phyloP scores from a whole-genome alignment of 1,284 basidiomycete genomes.

The Athelia sp. region DNA sequence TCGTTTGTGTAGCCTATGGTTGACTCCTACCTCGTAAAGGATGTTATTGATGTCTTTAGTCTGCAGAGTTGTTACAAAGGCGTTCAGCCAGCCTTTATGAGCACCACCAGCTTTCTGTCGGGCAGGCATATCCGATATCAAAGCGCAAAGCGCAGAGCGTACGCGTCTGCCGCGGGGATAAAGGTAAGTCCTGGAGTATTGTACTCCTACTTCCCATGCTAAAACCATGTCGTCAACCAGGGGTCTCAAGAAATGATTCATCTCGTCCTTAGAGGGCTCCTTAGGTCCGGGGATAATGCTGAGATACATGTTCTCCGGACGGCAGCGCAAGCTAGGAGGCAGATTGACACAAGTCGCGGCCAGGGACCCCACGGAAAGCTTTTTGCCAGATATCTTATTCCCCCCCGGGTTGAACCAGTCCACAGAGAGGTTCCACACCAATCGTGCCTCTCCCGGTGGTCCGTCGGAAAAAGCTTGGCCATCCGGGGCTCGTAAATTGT shows the following conservation, averaged over 20 bases:
- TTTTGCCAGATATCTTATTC: slow-evolving; percentile 24
- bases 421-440: slow-evolving; percentile 24
- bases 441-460: slow-evolving; percentile 7
- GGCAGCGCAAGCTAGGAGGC: slow-evolving; percentile 19
- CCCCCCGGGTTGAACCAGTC: slow-evolving; percentile 35
- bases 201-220: slow-evolving; percentile 25
- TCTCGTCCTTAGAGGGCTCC: slow-evolving; percentile 24
- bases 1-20: slow-evolving; percentile 3
- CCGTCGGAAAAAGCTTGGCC: neutral
- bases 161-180: slow-evolving; percentile 20
- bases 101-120: slow-evolving; percentile 19
- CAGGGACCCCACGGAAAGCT: slow-evolving; percentile 26
- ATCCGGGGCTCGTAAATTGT: neutral
- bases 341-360: slow-evolving; percentile 25
- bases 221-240: slow-evolving; percentile 26
- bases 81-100: no score
- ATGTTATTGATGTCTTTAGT: slow-evolving; percentile 10
- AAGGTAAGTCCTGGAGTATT: slow-evolving; percentile 18
- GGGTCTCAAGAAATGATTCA: slow-evolving; percentile 30
- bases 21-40: slow-evolving; percentile 10
- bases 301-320: slow-evolving; percentile 20
- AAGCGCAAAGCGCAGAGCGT: slow-evolving; percentile 18
- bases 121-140: slow-evolving; percentile 28
- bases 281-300: slow-evolving; percentile 27
- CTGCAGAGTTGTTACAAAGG: no score